Evolutionary conservation across 148 eudicot genomes (phyloP), one percentile per base, ranked within the genome.

Genomic region (Amaranthus cruentus): DNA sequence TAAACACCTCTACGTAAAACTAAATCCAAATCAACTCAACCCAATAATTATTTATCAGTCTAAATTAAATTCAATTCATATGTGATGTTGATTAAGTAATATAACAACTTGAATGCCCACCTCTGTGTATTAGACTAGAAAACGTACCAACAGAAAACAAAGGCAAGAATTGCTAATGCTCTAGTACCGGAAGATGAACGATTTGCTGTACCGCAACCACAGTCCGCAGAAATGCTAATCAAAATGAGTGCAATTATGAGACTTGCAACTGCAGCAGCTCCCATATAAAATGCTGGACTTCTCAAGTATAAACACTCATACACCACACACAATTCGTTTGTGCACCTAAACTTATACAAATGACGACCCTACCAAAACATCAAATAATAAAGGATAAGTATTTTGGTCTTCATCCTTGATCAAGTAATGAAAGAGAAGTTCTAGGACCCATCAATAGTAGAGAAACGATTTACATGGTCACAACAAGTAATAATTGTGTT

Each of bases 211-310:
- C 72, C 43, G 52, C 80, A 71, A 3, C 80, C 80, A 51, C 80
- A 78, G 42, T 72, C 68, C 4, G 76, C 58, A 71, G 80, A 42
- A 59, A 66, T 72, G 54, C 57, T 78, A 47, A 78, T 66, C n/a
- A 72, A 11, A 8, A 78, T 72, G 44, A 72, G 80, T 49, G 80
- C 72, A 10, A 78, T 54, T 5, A 78, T 49, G 18, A 72, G 28
- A 15, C 71, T 57, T 48, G 59, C 14, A 47, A 72, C 18, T 18
- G 80, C 76, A 5, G 47, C 76, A 21, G 66, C 7, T 14, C 72
- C 66, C 58, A 72, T 49, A 62, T 14, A 78, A 57, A 77, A 77
- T 7, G 76, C 76, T 21, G 61, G 66, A 51, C 80, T 77, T 53
- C 61, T 61, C 46, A 77, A 72, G 47, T 77, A 77, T 9, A 47